A percentile compares a stretch with the other conserved stretches of the same genome.
phyloP scores from a whole-genome alignment of 2,329 filamentous ascomycete species.

The Chrysoporthe austroafricana region DNA sequence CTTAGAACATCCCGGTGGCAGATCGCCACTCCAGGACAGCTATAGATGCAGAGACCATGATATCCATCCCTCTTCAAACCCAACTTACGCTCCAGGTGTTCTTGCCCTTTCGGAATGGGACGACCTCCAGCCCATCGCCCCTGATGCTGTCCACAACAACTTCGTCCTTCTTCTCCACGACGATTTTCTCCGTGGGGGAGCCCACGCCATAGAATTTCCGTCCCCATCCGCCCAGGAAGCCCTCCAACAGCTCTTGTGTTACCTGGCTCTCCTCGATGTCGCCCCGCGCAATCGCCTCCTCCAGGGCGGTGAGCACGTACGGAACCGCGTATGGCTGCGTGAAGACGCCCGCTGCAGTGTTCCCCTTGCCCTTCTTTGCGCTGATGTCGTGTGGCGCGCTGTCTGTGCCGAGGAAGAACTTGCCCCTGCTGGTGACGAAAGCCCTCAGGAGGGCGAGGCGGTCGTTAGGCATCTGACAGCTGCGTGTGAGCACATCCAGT shows the following conservation, averaged over 20 bases:
- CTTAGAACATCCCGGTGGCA: slow-evolving; percentile 2
- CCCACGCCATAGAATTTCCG: slow-evolving; percentile 59
- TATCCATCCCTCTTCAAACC: slow-evolving; percentile 10
- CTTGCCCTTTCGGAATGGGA: slow-evolving; percentile 68
- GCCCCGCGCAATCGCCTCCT: slow-evolving; percentile 61
- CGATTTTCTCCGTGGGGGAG: slow-evolving; percentile 57
- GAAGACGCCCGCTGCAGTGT: slow-evolving; percentile 75
- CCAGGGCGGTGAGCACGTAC: slow-evolving; percentile 61
- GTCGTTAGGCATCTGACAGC: slow-evolving; percentile 54
- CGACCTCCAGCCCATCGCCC: slow-evolving; percentile 62
- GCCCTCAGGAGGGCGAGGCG: slow-evolving; percentile 73
- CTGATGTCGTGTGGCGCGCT: slow-evolving; percentile 66
- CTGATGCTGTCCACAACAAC: slow-evolving; percentile 58
- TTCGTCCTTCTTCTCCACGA: slow-evolving; percentile 59
- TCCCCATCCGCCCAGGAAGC: slow-evolving; percentile 58
- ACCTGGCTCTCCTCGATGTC: slow-evolving; percentile 56
- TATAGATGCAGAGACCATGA: slow-evolving; percentile 17
- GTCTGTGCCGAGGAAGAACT: slow-evolving; percentile 77
- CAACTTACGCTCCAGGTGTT: slow-evolving; percentile 56
- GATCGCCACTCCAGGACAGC: slow-evolving; percentile 2
- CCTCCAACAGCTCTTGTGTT: slow-evolving; percentile 56
- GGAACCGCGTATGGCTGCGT: slow-evolving; percentile 71
- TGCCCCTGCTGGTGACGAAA: slow-evolving; percentile 59
- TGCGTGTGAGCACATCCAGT: background rate
- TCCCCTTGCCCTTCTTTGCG: slow-evolving; percentile 61